Base-by-base conservation (phyloP, 768 basidiomycete genomes). In the Rhizopogon vulgaris region DNA sequence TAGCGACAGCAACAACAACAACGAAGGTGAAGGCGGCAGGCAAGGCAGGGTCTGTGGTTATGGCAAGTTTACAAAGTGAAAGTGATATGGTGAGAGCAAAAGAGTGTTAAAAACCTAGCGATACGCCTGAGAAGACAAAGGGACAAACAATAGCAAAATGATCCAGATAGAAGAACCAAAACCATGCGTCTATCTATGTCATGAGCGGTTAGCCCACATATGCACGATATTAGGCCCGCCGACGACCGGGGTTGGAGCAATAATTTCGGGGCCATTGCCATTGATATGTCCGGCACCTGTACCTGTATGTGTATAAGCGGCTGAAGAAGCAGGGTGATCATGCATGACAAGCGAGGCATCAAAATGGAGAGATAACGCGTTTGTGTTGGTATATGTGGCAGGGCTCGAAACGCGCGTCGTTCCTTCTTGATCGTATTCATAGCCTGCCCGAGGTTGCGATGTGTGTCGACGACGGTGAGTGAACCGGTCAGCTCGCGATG, bases 301-400 rank as follows among this genome's bases (percentile, higher is more conserved):
- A 22, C 22, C 22, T 22, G 41, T 48, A 52, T 14, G 28, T 10
- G 40, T 6, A 54, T 60, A 63, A n/a, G 64, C 53, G 40, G 49
- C 53, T 51, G 62, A 51, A 47, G 58, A 60, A 25, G 24, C 32
- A 48, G 51, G 54, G 36, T 60, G 53, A 49, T 56, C 65, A 52
- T 65, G 66, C 48, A 60, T 36, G 22, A 66, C 56, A 54, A 62
- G 57, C 48, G 66, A 68, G 66, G 66, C 66, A 66, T 68, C 66
- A 60, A 68, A 68, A 63, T 63, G 62, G 51, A 68, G 63, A 38
- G 68, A 69, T 62, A 68, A 54, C 53, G 66, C 66, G 25, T 68
- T 67, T 6, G 66, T 59, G 18, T 34, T 24, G 14, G 18, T 43
- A 68, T 62, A 53, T 64, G 55, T 55, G 54, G 38, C 54, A 48